Evolutionary conservation across 1,284 basidiomycete species (phyloP).

Genomic region (Cryptococcus wingfieldii): DNA sequence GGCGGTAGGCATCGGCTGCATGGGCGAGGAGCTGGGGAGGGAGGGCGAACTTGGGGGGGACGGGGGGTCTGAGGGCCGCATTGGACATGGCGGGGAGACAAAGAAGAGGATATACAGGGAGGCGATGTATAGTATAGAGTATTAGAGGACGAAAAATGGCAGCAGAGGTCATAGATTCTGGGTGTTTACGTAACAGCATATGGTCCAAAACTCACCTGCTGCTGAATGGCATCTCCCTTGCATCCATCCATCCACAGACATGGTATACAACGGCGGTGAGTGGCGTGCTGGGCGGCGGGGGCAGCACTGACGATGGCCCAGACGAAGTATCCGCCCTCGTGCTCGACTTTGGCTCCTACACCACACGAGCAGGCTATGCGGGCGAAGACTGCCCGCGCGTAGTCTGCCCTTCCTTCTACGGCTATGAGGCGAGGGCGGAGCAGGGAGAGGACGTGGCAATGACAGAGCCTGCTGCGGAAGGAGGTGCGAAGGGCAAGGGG

Average conservation of each 20-base stretch:
- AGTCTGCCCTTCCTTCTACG: constrained; percentile 84
- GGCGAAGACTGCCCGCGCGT: constrained; percentile 95
- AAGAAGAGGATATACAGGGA: background rate
- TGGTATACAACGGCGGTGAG: constrained; percentile 49
- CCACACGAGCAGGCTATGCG: constrained; percentile 89
- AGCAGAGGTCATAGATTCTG: background rate
- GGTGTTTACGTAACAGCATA: background rate
- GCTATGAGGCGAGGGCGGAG: constrained; percentile 59
- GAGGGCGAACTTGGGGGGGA: constrained; percentile 18
- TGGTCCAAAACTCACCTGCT: background rate
- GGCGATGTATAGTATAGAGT: background rate
- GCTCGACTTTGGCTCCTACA: constrained; percentile 86
- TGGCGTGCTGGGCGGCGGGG: background rate
- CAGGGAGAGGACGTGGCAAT: constrained; percentile 45
- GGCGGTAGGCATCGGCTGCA: constrained; percentile 34
- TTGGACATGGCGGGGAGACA: background rate
- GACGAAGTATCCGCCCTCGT: constrained; percentile 82
- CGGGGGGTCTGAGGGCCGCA: background rate
- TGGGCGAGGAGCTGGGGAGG: constrained; percentile 25
- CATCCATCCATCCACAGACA: constrained; percentile 12
- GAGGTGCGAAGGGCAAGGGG: constrained; percentile 48
- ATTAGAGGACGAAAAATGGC: background rate
- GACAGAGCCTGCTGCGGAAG: constrained; percentile 13
- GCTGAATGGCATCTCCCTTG: background rate
- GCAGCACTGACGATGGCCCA: constrained; percentile 5